phyloP scores from a whole-genome alignment of 176 grass and related monocot species.

The Cocos nucifera region DNA sequence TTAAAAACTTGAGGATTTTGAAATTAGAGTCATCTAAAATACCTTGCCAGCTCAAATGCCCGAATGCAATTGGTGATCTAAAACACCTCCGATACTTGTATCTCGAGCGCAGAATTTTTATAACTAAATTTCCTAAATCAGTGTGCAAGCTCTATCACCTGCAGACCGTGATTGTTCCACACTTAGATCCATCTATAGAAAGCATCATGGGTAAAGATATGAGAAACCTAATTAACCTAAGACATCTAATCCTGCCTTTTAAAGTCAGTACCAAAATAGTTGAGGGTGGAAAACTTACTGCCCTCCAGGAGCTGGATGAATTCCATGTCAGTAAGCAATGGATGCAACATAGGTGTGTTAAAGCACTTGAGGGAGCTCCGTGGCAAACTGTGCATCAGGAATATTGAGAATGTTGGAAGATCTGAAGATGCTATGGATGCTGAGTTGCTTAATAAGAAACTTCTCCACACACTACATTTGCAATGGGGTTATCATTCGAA shows the following conservation, averaged over 20 bases:
- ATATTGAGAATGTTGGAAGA: too few relatives aligned
- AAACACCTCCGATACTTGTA: too few relatives aligned
- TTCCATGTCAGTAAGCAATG: neutral
- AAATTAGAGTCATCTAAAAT: too few relatives aligned
- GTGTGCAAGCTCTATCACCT: constrained; percentile 23
- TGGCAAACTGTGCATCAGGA: too few relatives aligned
- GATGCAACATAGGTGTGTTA: constrained; percentile 26
- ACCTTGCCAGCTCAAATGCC: too few relatives aligned
- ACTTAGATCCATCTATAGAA: neutral
- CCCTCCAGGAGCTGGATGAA: constrained; percentile 23
- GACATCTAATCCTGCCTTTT: constrained; percentile 16
- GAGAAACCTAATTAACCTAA: constrained; percentile 26
- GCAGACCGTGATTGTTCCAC: neutral
- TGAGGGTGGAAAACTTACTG: constrained; percentile 22
- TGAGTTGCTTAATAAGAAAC: too few relatives aligned
- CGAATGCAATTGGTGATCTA: too few relatives aligned
- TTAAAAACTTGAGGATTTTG: too few relatives aligned
- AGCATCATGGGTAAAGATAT: constrained; percentile 3
- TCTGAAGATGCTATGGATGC: too few relatives aligned
- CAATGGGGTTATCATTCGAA: too few relatives aligned
- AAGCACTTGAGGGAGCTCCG: constrained; percentile 27
- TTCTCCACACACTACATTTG: too few relatives aligned
- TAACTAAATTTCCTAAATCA: neutral
- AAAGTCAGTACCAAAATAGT: constrained; percentile 13
- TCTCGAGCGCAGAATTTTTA: too few relatives aligned